phyloP scores from a whole-genome alignment of 768 basidiomycete species.

The Termitomyces sp. region DNA sequence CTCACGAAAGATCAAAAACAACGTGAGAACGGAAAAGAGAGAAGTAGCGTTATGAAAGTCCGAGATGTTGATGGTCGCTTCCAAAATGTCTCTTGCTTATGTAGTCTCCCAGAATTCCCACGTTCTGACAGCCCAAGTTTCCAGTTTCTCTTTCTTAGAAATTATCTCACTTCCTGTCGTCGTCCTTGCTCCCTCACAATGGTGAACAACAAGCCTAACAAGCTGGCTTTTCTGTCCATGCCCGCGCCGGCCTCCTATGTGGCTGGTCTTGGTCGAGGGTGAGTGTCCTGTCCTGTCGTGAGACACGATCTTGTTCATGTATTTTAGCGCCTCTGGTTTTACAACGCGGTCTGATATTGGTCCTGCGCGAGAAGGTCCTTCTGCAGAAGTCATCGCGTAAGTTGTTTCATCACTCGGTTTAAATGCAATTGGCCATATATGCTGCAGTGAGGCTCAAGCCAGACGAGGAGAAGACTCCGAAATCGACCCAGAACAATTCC shows the following conservation, averaged over 20 bases:
- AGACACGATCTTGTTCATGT: conserved; percentile 5
- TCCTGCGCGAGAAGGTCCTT: conserved; percentile 92
- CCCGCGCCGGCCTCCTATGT: conserved; percentile 96
- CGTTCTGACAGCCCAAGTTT: background rate
- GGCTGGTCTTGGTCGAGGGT: conserved; percentile 98
- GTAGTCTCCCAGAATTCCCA: background rate
- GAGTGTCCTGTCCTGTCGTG: conserved; percentile 21
- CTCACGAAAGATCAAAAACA: background rate
- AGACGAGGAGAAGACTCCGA: conserved; percentile 85
- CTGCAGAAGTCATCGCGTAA: conserved; percentile 85
- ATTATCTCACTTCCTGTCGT: background rate
- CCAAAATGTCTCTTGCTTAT: conserved; percentile 1
- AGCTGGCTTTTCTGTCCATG: conserved; percentile 85
- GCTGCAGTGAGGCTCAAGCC: conserved; percentile 79
- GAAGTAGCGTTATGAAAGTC: background rate
- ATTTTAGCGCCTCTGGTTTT: conserved; percentile 84
- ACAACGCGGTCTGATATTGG: conserved; percentile 99
- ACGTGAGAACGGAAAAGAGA: background rate
- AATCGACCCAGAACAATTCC: conserved; percentile 85
- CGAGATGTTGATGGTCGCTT: background rate
- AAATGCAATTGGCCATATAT: background rate
- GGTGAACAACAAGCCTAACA: conserved; percentile 55
- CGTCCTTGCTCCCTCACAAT: conserved; percentile 1
- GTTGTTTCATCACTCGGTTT: conserved; percentile 20
- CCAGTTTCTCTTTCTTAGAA: background rate